Base-by-base conservation (phyloP, 2,329 filamentous ascomycete species). In the Sphaerulina vaccinii region DNA sequence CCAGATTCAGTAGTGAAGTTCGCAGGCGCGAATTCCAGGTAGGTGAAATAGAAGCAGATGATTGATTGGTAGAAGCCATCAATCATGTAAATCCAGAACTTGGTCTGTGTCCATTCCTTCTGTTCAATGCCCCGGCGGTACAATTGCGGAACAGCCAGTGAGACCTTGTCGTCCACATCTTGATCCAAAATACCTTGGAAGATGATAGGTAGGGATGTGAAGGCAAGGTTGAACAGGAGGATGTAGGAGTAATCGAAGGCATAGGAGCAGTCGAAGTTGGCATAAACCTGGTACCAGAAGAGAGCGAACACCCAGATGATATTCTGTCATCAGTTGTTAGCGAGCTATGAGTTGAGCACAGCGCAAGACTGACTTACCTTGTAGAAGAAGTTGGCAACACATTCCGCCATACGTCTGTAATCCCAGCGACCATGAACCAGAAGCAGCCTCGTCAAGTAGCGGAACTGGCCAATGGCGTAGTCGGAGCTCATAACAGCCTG, bases 381-480 rank as follows among this genome's bases (percentile, higher is more conserved):
- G 83, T 97, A 99, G 78, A 99, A 99, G 79, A 99, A 99, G 71
- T 99, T 99, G 70, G 90, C 90, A 65, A 95, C 96, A 40, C 86
- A 88, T 75, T 99, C 93, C 23, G 87, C 90, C 69, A 99, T 76
- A 63, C 93, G 84, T 47, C 92, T 83, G 74, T 99, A 99, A n/a
- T 90, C 96, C 89, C 91, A 96, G 52, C 91, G 83, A 52, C 91
- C 91, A 68, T 96, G 91, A 3, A 96, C 90, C 16, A 96, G 80
- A 23, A 96, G 81, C 55, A 96, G 77, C 49, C 91, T 79, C 63
- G 90, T 86, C 45, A 96, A 77, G 74, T 88, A 96, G 35, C 90
- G 82, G 76, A 96, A 96, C 71, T 96, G 91, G 1, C 89, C 91
- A 67, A 96, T 95, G 45, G 90, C 90, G 68, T 95, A 96, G 69